Percentiles rank a stretch among this genome's conserved stretches.
Evolutionary conservation across 768 basidiomycete species (phyloP).

Genomic region (Phanerochaete sordida): DNA sequence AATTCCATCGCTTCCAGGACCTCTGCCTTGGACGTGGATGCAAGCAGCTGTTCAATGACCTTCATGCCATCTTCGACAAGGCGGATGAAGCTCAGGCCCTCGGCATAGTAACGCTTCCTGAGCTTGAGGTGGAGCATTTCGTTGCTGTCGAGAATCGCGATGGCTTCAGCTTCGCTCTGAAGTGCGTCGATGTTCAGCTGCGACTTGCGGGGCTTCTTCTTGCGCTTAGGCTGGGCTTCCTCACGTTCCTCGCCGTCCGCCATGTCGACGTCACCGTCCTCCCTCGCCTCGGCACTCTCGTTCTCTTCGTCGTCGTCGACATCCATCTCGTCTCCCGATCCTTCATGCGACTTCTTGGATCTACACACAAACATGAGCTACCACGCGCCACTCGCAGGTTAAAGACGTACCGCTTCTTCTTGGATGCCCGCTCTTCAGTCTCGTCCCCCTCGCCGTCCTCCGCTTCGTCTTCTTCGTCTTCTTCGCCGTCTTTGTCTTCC

Average conservation of each 20-base stretch:
- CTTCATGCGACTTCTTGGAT: slow-evolving; percentile 22
- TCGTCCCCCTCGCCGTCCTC: slow-evolving; percentile 24
- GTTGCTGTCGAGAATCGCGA: slow-evolving; percentile 65
- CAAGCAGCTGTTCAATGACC: slow-evolving; percentile 71
- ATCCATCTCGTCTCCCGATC: slow-evolving; percentile 45
- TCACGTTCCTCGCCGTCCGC: slow-evolving; percentile 39
- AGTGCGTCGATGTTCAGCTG: slow-evolving; percentile 57
- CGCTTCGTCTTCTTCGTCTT: slow-evolving; percentile 29
- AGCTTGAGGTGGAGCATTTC: slow-evolving; percentile 65
- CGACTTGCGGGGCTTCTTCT: slow-evolving; percentile 59
- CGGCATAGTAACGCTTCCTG: slow-evolving; percentile 82
- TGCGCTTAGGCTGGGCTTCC: slow-evolving; percentile 26
- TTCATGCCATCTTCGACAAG: slow-evolving; percentile 67
- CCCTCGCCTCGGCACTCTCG: slow-evolving; percentile 35
- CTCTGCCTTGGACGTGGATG: slow-evolving; percentile 81
- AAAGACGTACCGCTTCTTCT: slow-evolving; percentile 20
- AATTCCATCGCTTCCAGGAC: slow-evolving; percentile 87
- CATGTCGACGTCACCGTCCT: slow-evolving; percentile 37
- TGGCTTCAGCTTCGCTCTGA: slow-evolving; percentile 56
- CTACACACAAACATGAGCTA: background rate
- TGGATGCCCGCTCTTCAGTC: slow-evolving; percentile 24
- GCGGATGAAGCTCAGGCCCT: slow-evolving; percentile 81
- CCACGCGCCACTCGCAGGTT: background rate
- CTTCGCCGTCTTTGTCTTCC: slow-evolving; percentile 25
- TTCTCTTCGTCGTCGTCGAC: slow-evolving; percentile 43